phyloP scores from a whole-genome alignment of 768 basidiomycete genomes.

The Brasilioporus rufonigricans region DNA sequence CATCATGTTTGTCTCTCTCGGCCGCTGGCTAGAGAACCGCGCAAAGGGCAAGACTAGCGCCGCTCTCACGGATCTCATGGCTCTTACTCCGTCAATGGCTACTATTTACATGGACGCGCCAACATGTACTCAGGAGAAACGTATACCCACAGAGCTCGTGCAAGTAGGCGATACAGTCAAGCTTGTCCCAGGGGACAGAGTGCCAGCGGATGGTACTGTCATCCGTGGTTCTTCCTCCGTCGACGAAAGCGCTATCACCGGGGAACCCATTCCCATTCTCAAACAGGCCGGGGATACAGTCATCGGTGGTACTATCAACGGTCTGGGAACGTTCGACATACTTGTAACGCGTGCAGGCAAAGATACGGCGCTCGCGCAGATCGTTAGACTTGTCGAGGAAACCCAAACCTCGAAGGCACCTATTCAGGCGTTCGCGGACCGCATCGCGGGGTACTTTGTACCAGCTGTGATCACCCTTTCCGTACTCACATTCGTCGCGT shows the following conservation, averaged over 20 bases:
- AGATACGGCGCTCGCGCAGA: constrained; percentile 94
- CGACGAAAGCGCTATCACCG: constrained; percentile 96
- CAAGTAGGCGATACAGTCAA: constrained; percentile 93
- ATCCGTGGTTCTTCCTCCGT: constrained; percentile 81
- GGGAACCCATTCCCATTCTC: constrained; percentile 85
- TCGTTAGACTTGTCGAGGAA: constrained; percentile 95
- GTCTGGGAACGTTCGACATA: constrained; percentile 97
- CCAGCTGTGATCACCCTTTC: constrained; percentile 86
- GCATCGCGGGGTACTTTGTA: constrained; percentile 92
- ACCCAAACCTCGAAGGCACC: constrained; percentile 98
- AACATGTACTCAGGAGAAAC: constrained; percentile 79
- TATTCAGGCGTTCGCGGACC: constrained; percentile 95
- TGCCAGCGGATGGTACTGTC: constrained; percentile 94
- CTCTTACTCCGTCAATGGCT: constrained; percentile 92
- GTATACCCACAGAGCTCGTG: constrained; percentile 89
- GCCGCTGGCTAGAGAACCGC: constrained; percentile 92
- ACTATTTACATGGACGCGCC: constrained; percentile 90
- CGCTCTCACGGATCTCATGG: constrained; percentile 94
- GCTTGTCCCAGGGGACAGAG: constrained; percentile 93
- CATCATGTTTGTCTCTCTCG: constrained; percentile 94
- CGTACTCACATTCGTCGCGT: constrained; percentile 73
- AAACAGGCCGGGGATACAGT: constrained; percentile 84
- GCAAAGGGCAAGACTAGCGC: constrained; percentile 98
- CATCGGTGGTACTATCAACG: constrained; percentile 97
- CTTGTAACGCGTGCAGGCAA: constrained; percentile 92